Base-by-base conservation (phyloP, 495 filamentous ascomycete species). In the Podospora bellae-mahoneyi region DNA sequence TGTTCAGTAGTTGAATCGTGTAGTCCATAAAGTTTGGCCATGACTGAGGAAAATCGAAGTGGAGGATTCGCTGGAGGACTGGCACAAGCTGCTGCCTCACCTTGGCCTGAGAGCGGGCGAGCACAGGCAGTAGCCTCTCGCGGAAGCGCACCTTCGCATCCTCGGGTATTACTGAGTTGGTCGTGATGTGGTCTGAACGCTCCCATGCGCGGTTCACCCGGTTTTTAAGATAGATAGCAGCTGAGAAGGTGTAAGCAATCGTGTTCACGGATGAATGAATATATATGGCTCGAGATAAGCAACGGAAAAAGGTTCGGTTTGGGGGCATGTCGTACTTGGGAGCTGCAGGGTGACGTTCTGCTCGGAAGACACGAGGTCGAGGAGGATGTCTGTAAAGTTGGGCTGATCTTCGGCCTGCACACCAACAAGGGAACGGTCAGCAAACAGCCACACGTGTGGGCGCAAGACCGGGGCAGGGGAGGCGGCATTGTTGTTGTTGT, bases 221-320 rank as follows among this genome's bases (percentile, higher is more conserved):
- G 78, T 98, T 97, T 83, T 99, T 99, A 75, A 99, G 85, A 80
- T 98, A 99, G 68, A 99, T 91, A 75, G 93, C 96, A 72, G 94
- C 95, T 99, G 76, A 57, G 32, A 64, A 62, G 30, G 55, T 64
- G 72, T 76, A 34, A 75, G 68, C 63, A 39, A 26, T 64, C 53
- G 39, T 16, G 23, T 10, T 39, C n/a, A 44, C 1, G 1, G 23
- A 1, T 20, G 53, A 28, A 57, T 3, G 5, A 39, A 18, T 23
- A 23, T 23, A 32, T 26, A 13, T 1, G 44, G 54, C 56, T 59
- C 56, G 26, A 19, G 26, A 56, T 27, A 56, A 64, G 2, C 39
- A 48, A 48, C 39, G 39, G 39, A 13, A 10, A 48, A 48, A 18
- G 39, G 66, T 27, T 39, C 48, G 67, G 23, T 23, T n/a, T n/a